Base-by-base conservation (phyloP, 1,284 basidiomycete species). In the Volvariella surrecta region DNA sequence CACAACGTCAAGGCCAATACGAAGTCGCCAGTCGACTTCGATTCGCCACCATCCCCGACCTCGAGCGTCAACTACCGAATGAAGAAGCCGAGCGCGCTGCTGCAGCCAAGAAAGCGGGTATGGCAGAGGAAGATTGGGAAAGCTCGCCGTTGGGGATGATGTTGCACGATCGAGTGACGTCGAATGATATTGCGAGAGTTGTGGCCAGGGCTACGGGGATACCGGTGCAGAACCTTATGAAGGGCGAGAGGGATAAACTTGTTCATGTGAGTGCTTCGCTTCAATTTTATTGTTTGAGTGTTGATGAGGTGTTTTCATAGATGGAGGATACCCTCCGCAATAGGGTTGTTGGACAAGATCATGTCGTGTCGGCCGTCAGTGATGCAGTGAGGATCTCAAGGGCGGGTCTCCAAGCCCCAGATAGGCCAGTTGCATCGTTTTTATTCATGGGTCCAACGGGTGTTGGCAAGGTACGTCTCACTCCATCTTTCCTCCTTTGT, bases 131-230 rank as follows among this genome's bases (percentile, higher is more conserved):
- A 40, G 56, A 55, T 32, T 42, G 45, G 4, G 43, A 49, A 39
- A 76, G 76, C 28, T 64, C 67, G 11, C 70, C 73, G 4, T 58
- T 80, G 30, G 67, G 78, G 35, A n/a, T n/a, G n/a, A 83, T 89
- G 71, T 66, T 95, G 24, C 81, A 90, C 51, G 91, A 94, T 52
- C 71, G 90, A 39, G 90, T 97, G 6, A 94, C 89, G 2, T 82
- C 81, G 16, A 83, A 83, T 55, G 91, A 95, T 58, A 92, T 96
- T 46, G 82, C 93, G 0, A 68, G 85, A 3, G 93, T 96, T 15
- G 82, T 92, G 3, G 88, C 87, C n/a, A 86, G 82, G 58, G 74
- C 85, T 1, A 96, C 93, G 0, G 93, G 93, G 11, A 93, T 97
- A 32, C 93, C 94, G 0, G 89, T 95, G 1, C 78, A 87, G 58